Evolutionary conservation across 352 stramenopile genomes (phyloP), one percentile per base, ranked within the genome.

Genomic region (Globisporangium middletonii): DNA sequence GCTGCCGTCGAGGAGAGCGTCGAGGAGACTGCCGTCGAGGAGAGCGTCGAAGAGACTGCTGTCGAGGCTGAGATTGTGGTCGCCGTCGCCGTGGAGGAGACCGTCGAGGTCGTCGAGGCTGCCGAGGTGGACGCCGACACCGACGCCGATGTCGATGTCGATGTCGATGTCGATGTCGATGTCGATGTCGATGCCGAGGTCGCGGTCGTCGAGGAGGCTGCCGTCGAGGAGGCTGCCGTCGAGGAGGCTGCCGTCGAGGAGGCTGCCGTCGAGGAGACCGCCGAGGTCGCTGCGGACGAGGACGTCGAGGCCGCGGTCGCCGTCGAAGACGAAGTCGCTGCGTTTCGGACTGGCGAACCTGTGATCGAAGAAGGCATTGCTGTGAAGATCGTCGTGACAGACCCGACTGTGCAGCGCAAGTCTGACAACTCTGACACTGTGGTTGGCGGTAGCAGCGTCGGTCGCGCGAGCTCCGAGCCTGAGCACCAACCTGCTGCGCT

Each of bases 1-100:
- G 60, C 59, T 19, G 23, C 23, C 23, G 23, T 23, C 23, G 23
- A 23, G 23, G 23, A 23, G 23, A 38, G 57, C 1, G 19, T 47
- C 12, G 47, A 35, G 0, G 23, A 23, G 23, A 23, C 23, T 23
- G 23, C 23, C 23, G 23, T 23, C 23, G 23, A 23, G 23, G 23
- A 23, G 23, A 23, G 23, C 23, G 23, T 23, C 23, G 23, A 23
- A 23, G 23, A 23, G 23, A 23, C 23, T 5, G 35, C 27, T 44
- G 44, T 64, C 38, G 44, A 64, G 30, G 30, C 13, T 63, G 30
- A 23, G 23, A 23, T 23, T 23, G 23, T 23, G 23, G 23, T 23
- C 23, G 23, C 23, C 23, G 23, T 23, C 23, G 23, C 23, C 23
- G 23, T 23, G 23, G 23, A 23, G 23, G 23, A 23, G 23, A 23